Percentiles rank a stretch among this genome's conserved stretches.
phyloP scores from a whole-genome alignment of 176 grass and related monocot genomes.

The Carex parvula region DNA sequence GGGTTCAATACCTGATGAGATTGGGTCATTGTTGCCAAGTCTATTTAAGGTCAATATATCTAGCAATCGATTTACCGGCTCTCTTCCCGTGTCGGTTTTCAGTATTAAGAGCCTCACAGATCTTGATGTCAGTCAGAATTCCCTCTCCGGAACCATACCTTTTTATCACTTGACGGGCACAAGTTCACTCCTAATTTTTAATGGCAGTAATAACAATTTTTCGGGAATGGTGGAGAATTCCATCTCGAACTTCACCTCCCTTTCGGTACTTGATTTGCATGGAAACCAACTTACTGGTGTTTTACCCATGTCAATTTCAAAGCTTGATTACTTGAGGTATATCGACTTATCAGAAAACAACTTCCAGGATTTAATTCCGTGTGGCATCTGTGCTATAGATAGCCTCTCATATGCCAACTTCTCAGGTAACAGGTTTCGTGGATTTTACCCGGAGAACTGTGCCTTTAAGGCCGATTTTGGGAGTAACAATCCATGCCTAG shows the following conservation, averaged over 20 bases:
- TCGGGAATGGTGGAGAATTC: slow-evolving; percentile 53
- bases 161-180: slow-evolving; percentile 41
- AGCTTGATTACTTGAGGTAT: slow-evolving; percentile 70
- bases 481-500: slow-evolving; percentile 30
- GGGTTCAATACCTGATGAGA: slow-evolving; percentile 57
- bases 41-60: slow-evolving; percentile 71
- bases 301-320: slow-evolving; percentile 59
- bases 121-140: slow-evolving; percentile 83
- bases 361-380: slow-evolving; percentile 65
- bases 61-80: slow-evolving; percentile 60
- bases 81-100: slow-evolving; percentile 56
- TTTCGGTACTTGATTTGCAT: slow-evolving; percentile 82
- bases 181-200: slow-evolving; percentile 69
- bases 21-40: slow-evolving; percentile 61
- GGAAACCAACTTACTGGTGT: slow-evolving; percentile 66
- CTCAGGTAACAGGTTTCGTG: slow-evolving; percentile 59
- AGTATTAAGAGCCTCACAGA: slow-evolving; percentile 44
- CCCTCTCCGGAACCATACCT: slow-evolving; percentile 56
- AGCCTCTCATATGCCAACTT: slow-evolving; percentile 73
- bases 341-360: slow-evolving; percentile 82
- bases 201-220: slow-evolving; percentile 78
- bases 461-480: slow-evolving; percentile 39
- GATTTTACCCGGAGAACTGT: slow-evolving; percentile 53
- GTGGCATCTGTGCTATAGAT: slow-evolving; percentile 63
- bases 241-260: slow-evolving; percentile 75